Conservation (phyloP, 768 basidiomycete genomes). For the Termitomyces sp. region DNA sequence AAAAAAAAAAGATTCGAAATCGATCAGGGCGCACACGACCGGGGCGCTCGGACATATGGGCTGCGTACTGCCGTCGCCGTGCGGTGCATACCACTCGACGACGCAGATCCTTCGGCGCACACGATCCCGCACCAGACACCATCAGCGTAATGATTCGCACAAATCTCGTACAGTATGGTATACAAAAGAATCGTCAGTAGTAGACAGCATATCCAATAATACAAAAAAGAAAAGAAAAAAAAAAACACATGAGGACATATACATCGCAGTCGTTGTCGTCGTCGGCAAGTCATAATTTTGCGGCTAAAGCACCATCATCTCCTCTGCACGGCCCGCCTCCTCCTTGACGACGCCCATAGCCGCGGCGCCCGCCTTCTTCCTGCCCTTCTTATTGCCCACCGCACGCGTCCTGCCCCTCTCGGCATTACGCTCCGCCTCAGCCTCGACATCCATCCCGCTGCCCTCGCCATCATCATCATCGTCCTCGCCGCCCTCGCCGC, state of each 20-base stretch:
- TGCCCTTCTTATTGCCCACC: not conserved
- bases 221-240: not conserved
- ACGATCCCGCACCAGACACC: no score
- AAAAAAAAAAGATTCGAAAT: no score
- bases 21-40: no score
- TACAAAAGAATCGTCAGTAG: not conserved
- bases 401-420: conserved; percentile 16
- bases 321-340: conserved; percentile 13
- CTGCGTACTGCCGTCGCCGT: no score
- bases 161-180: not conserved
- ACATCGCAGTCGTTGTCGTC: not conserved
- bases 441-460: conserved; percentile 14
- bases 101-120: no score
- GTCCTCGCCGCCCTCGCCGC: not conserved
- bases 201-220: not conserved
- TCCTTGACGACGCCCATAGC: conserved; percentile 3
- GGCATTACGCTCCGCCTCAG: conserved; percentile 1
- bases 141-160: no score
- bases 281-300: not conserved
- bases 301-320: conserved; percentile 18
- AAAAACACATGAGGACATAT: not conserved
- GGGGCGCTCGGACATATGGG: no score
- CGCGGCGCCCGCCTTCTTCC: conserved; percentile 4
- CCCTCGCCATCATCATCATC: not conserved
- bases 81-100: no score